Base-by-base conservation (phyloP, 1,284 basidiomycete species). In the Takashimella koratensis region DNA sequence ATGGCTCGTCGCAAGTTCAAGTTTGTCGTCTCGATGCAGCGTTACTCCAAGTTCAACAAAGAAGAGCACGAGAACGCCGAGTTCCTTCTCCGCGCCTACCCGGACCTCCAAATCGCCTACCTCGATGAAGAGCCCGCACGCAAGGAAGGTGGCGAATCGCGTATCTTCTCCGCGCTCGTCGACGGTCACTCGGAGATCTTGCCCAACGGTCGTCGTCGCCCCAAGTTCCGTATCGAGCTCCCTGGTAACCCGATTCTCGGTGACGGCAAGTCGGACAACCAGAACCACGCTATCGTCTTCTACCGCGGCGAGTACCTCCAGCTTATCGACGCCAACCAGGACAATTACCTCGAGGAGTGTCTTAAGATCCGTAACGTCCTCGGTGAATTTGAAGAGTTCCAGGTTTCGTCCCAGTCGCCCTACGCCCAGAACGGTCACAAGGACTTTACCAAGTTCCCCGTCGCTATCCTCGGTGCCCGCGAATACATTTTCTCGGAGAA, bases 401-500 rank as follows among this genome's bases (percentile, higher is more conserved):
- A 84, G 50, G 83, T 90, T 8, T 88, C 91, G 10, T 85, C 81
- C 60, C 76, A 80, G 65, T 93, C 87, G 65, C 95, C 95, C 11
- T 98, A 98, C 76, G 87, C 89, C 20, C 84, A 87, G 57, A 89
- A 86, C 82, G 87, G 87, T 57, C 83, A 86, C 68, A 85, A 87
- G 73, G 90, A 95, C 66, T 93, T 94, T 81, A 84, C 83, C 74
- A 85, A 85, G 65, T 78, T 88, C 47, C 95, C 95, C 16, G 90
- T 98, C 30, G 96, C 96, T 19, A 98, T 98, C 67, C 88, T 99
- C 59, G 95, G 96, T 76, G 93, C 95, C 20, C 86, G 96, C 77
- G 96, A 99, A 81, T 99, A 98, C 78, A 98, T 98, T 76, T 98
- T 98, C 81, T 98, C 96, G 48, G 96, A 99, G 80, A 98, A 98